Evolutionary conservation across 2,329 filamentous ascomycete species (phyloP), one percentile per base, ranked within the genome.

Genomic region (Sporothrix luriei): DNA sequence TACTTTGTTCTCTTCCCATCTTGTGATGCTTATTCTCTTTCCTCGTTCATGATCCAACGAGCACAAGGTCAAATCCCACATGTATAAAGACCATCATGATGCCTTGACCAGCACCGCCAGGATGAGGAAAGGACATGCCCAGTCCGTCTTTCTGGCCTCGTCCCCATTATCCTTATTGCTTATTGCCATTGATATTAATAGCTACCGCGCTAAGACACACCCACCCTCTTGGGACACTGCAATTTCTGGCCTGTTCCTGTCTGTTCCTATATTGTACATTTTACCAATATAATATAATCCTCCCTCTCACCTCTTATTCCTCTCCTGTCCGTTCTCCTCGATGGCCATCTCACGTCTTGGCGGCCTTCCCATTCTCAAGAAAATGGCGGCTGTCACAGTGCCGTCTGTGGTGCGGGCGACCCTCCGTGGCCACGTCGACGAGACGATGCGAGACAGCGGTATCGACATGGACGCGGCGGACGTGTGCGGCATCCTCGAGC

Each of bases 401-500:
- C 33, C 33, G 24, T n/a, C 33, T 19, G 59, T 46, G 19, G 59
- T 24, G 38, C n/a, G 26, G 16, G n/a, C 38, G 3, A 21, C 14
- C 29, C 55, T 7, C 11, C 0, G 11, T 16, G 43, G 13, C 43
- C 43, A 19, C 13, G 14, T 19, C 14, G 24, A 52, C 19, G 62
- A 52, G 13, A 66, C 33, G 46, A 13, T 38, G 14, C 16, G 38
- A 4, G 62, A 66, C 48, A 66, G 62, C 14, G 48, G 16, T 26
- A 51, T 51, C 26, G 21, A 29, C 26, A 29, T 51, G 21, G 48
- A 51, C 19, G 49, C 14, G 21, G 21, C 4, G 1, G 49, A 52
- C 21, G 4, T 64, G 3, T 66, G 62, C 26, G 62, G 62, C 19
- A 16, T 66, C 26, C 14, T 66, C 19, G 62, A 66, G 26, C 62